These are phyloP conservation scores for Sutorius australiensis DNA, from an alignment of 768 basidiomycete species.

Conservation along the genomic window DNA sequence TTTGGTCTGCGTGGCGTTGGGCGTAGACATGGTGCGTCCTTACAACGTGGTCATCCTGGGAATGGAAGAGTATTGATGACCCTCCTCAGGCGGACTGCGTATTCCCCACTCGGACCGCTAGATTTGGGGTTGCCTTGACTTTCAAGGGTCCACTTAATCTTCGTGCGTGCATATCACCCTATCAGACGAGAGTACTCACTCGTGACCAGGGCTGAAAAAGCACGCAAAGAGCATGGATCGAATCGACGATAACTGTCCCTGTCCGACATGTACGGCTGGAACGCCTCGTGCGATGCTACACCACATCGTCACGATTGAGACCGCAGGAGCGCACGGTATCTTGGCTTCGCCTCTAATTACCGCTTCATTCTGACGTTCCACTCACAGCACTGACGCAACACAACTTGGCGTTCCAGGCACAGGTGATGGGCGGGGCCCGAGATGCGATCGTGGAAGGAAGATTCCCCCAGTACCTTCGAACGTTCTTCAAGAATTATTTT, in stretches of 20 bases:
- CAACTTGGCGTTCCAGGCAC: constrained; percentile 83
- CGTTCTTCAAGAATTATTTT: constrained; percentile 79
- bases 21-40: constrained; percentile 77
- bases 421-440: constrained; percentile 80
- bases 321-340: constrained; percentile 80
- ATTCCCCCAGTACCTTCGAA: constrained; percentile 73
- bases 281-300: constrained; percentile 73
- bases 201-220: constrained; percentile 47
- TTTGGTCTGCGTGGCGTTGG: constrained; percentile 86
- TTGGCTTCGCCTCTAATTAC: constrained; percentile 12
- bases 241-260: constrained; percentile 77
- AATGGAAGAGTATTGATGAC: background rate
- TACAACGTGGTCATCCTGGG: background rate
- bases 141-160: constrained; percentile 79
- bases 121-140: constrained; percentile 88
- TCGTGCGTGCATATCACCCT: constrained; percentile 37
- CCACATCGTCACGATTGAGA: constrained; percentile 74
- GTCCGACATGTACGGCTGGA: constrained; percentile 73
- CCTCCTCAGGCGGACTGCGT: constrained; percentile 78
- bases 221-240: constrained; percentile 65
- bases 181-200: constrained; percentile 5
- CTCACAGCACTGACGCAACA: constrained; percentile 71
- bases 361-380: constrained; percentile 14
- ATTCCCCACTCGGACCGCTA: constrained; percentile 87
- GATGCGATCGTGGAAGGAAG: constrained; percentile 73